These are phyloP conservation scores for Samsoniella hepiali DNA, from an alignment of 2,329 filamentous ascomycete species.

Conservation along the genomic window DNA sequence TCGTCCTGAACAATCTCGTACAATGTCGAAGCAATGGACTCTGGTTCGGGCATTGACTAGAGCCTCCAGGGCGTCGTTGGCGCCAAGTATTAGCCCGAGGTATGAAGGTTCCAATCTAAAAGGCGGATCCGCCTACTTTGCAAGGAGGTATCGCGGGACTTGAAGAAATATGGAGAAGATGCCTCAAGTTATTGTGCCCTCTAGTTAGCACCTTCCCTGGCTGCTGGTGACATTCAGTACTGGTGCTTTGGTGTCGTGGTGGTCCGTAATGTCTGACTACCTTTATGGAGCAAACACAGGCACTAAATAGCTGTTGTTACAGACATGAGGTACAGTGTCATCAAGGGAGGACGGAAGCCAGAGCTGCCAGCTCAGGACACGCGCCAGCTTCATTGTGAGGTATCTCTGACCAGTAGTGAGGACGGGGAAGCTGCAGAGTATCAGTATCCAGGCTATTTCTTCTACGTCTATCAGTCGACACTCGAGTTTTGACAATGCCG, in stretches of 20 bases:
- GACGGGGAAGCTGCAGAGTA: too few species aligned
- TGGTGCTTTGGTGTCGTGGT: background rate
- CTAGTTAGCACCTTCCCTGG: background rate
- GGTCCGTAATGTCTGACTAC: background rate
- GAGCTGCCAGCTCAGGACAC: background rate
- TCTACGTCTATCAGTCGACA: background rate
- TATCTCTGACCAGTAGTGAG: background rate
- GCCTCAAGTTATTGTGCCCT: background rate
- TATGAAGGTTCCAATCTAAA: constrained; percentile 1
- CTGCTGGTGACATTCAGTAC: too few species aligned
- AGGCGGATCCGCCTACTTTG: background rate
- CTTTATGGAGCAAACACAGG: background rate
- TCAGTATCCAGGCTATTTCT: background rate
- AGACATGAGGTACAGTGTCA: background rate
- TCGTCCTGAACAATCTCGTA: background rate
- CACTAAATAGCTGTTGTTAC: background rate
- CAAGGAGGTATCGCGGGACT: background rate
- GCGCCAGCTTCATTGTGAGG: background rate
- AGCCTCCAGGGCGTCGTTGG: background rate
- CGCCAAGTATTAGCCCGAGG: too few species aligned
- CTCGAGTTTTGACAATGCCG: background rate
- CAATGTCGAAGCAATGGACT: background rate
- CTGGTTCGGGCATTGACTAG: background rate
- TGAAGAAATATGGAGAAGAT: background rate
- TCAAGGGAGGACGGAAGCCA: background rate